Percentiles rank a stretch among this genome's conserved stretches.
Conservation (phyloP, 768 basidiomycete genomes). For the Boletus tomentosulus region DNA sequence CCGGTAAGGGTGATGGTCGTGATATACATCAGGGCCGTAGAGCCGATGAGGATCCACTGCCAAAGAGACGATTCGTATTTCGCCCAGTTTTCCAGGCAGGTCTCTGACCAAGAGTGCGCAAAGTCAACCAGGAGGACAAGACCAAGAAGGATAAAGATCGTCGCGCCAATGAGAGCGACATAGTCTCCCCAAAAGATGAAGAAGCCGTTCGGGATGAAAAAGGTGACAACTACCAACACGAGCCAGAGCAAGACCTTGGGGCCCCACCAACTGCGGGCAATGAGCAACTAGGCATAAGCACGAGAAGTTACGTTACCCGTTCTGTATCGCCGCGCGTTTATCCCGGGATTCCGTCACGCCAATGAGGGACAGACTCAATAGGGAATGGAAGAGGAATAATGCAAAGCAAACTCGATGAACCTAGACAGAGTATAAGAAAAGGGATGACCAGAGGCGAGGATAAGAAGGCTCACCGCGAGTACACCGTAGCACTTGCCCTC, state of each 20-base stretch:
- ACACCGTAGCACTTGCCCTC: slow-evolving; percentile 95
- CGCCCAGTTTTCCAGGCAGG: slow-evolving; percentile 95
- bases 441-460: not conserved
- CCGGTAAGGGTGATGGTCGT: slow-evolving; percentile 82
- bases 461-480: slow-evolving; percentile 63
- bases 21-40: slow-evolving; percentile 85
- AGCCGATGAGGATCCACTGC: slow-evolving; percentile 94
- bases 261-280: slow-evolving; percentile 85
- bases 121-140: slow-evolving; percentile 98
- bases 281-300: slow-evolving; percentile 13
- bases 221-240: slow-evolving; percentile 72
- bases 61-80: slow-evolving; percentile 80
- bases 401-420: slow-evolving; percentile 98
- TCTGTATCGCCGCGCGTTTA: slow-evolving; percentile 93
- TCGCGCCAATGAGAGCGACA: slow-evolving; percentile 85
- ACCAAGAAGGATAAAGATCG: slow-evolving; percentile 93
- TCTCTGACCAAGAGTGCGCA: slow-evolving; percentile 98
- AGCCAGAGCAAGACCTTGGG: slow-evolving; percentile 92
- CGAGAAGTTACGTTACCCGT: slow-evolving; percentile 58
- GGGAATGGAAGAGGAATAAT: slow-evolving; percentile 79
- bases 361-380: slow-evolving; percentile 74
- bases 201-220: slow-evolving; percentile 95
- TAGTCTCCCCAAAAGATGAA: slow-evolving; percentile 99
- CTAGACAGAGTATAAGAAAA: slow-evolving; percentile 32
- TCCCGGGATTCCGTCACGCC: slow-evolving; percentile 88